Evolutionary conservation across 73 alveolate genomes (phyloP).

Genomic region (Urostyla sp.): DNA sequence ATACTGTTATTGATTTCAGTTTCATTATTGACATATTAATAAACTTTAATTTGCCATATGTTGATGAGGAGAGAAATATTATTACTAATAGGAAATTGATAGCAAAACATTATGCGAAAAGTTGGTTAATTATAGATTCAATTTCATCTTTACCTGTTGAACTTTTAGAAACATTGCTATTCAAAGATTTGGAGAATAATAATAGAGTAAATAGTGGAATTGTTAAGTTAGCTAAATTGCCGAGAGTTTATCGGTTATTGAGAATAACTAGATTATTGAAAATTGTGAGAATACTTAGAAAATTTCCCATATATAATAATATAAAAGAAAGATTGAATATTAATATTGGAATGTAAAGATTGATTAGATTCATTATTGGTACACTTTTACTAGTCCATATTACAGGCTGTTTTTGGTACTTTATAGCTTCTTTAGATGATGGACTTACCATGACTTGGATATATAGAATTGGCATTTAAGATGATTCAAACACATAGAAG

Average conservation of each 20-base stretch:
- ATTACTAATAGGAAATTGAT: conserved; percentile 76
- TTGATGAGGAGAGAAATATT: conserved; percentile 77
- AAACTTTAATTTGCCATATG: conserved; percentile 77
- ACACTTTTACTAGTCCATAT: conserved; percentile 81
- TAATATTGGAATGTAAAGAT: conserved; percentile 32
- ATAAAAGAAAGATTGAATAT: conserved; percentile 48
- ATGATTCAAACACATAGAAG: conserved; percentile 54
- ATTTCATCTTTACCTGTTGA: conserved; percentile 81
- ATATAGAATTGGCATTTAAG: conserved; percentile 58
- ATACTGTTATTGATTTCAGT: conserved; percentile 37
- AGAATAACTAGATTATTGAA: conserved; percentile 78
- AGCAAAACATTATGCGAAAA: conserved; percentile 72
- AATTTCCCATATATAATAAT: conserved; percentile 33
- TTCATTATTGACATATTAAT: conserved; percentile 80
- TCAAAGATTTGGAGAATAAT: too few relatives aligned
- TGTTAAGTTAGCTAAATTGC: conserved; percentile 77
- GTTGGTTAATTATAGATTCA: conserved; percentile 89
- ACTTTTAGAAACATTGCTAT: conserved; percentile 42
- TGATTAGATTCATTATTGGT: conserved; percentile 4
- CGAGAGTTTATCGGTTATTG: conserved; percentile 84
- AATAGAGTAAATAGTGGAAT: too few relatives aligned
- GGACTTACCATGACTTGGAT: conserved; percentile 89
- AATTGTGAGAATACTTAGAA: conserved; percentile 72
- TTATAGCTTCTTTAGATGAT: conserved; percentile 84
- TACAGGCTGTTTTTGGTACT: conserved; percentile 91